A percentile compares a stretch with the other conserved stretches of the same genome.
These are phyloP conservation scores for Ampelomyces quisqualis DNA, from an alignment of 2,329 filamentous ascomycete genomes.

Conservation along the genomic window DNA sequence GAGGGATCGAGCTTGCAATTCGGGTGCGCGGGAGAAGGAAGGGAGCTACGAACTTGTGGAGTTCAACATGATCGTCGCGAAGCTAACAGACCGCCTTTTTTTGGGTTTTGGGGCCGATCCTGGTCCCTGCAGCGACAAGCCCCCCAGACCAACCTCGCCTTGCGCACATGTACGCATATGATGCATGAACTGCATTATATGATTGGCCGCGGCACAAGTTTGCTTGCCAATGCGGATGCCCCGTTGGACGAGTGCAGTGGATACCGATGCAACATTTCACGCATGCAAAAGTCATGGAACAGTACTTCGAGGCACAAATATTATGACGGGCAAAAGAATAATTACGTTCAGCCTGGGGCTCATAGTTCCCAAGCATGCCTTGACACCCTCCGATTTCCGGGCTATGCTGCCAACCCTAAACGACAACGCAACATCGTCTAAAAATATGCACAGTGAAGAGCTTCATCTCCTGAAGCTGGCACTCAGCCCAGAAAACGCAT, in stretches of 20 bases:
- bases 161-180: conserved; percentile 16
- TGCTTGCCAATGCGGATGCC: background rate
- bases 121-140: conserved; percentile 19
- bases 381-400: background rate
- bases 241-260: background rate
- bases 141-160: conserved; percentile 14
- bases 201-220: conserved; percentile 1
- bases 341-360: conserved; percentile 2
- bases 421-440: background rate
- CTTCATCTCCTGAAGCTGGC: conserved; percentile 49
- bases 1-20: conserved; percentile 7
- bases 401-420: background rate
- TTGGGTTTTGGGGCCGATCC: conserved; percentile 16
- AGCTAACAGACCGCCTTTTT: conserved; percentile 23
- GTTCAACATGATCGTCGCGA: conserved; percentile 17
- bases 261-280: no score
- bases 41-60: conserved; percentile 33
- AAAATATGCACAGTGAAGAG: background rate
- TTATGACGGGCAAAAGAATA: conserved; percentile 1
- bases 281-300: background rate
- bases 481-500: conserved; percentile 76
- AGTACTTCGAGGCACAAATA: no score
- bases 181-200: conserved; percentile 20
- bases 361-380: background rate
- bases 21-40: conserved; percentile 8